These are phyloP conservation scores for Verticillium longisporum DNA, from an alignment of 2,329 filamentous ascomycete species.

Conservation along the genomic window DNA sequence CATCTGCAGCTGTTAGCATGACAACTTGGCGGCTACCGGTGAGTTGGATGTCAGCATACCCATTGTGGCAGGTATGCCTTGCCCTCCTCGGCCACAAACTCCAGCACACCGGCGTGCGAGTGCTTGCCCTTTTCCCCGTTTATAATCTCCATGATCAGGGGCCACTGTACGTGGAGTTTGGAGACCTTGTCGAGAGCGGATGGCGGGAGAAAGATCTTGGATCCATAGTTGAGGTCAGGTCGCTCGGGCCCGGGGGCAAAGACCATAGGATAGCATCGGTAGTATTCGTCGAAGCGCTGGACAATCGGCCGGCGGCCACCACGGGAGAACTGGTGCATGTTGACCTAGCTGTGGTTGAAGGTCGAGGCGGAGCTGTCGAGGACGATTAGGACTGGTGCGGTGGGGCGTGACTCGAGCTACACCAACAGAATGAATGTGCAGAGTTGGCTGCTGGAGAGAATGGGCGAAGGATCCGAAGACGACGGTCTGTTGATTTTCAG, in stretches of 20 bases:
- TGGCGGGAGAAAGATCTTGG: conserved; percentile 95
- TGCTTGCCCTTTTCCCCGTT: conserved; percentile 76
- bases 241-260: conserved; percentile 91
- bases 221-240: conserved; percentile 87
- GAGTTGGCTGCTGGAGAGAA: no score
- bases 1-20: conserved; percentile 47
- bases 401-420: not conserved
- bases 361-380: conserved; percentile 10
- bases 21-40: not conserved
- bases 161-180: conserved; percentile 91
- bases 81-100: conserved; percentile 96
- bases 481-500: no score
- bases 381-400: not conserved
- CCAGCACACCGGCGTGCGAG: conserved; percentile 90
- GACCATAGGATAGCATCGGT: conserved; percentile 89
- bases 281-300: conserved; percentile 96
- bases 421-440: not conserved
- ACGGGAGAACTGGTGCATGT: conserved; percentile 18
- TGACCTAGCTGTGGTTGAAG: conserved; percentile 11
- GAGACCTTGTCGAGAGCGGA: conserved; percentile 96
- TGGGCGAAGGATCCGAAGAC: no score
- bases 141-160: conserved; percentile 91
- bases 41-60: conserved; percentile 44
- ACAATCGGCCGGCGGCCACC: conserved; percentile 40
- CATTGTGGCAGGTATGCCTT: conserved; percentile 94